phyloP scores from a whole-genome alignment of 148 eudicot genomes.

The Arbutus unedo region DNA sequence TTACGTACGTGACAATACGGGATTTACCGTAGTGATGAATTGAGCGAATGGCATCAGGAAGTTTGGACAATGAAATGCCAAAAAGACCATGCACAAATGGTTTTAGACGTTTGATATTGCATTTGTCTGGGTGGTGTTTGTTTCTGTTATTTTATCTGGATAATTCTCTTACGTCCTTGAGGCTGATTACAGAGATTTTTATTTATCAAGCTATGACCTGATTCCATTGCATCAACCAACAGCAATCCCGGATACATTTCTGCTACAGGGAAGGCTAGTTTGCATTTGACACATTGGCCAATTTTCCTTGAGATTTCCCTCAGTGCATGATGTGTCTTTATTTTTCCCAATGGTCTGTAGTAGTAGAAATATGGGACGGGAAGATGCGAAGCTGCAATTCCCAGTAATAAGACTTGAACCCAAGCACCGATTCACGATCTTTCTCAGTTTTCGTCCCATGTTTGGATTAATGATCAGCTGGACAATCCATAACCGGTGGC shows the following conservation, averaged over 20 bases:
- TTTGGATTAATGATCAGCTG: background rate
- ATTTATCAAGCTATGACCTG: background rate
- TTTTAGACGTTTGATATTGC: background rate
- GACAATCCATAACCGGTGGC: background rate
- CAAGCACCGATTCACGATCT: background rate
- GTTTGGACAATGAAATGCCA: background rate
- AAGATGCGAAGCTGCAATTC: background rate
- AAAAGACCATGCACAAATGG: background rate
- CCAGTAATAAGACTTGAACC: background rate
- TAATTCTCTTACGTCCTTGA: background rate
- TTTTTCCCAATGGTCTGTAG: too few relatives aligned
- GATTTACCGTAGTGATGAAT: background rate
- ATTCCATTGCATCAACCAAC: background rate
- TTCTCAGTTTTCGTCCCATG: background rate
- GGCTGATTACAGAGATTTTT: background rate
- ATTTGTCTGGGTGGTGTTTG: background rate
- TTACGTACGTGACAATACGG: background rate
- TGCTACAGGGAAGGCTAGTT: background rate
- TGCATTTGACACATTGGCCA: background rate
- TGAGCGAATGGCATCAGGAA: background rate
- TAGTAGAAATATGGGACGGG: background rate
- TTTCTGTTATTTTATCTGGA: background rate
- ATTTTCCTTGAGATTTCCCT: background rate
- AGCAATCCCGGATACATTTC: background rate
- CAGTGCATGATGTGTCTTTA: too few relatives aligned